Conservation (phyloP, 129 eudicot genomes). For the Chrysanthemum lavandulifolium region DNA sequence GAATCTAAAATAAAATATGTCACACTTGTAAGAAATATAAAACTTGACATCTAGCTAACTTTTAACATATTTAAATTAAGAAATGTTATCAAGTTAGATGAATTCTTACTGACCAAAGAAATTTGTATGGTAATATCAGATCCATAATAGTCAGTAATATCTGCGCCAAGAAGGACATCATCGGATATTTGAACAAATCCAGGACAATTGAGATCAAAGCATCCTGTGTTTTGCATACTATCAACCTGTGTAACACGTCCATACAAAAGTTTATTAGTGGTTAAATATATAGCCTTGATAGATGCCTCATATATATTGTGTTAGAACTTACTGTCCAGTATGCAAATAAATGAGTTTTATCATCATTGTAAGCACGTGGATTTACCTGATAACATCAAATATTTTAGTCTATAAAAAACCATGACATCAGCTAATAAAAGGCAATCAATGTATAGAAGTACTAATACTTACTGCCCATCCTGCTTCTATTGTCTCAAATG, state of each 20-base stretch:
- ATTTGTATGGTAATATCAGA: conserved; percentile 28
- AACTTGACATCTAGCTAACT: background rate
- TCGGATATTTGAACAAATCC: conserved; percentile 60
- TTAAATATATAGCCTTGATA: too few relatives aligned
- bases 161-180: conserved; percentile 22
- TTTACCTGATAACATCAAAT: conserved; percentile 44
- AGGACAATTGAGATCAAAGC: conserved; percentile 81
- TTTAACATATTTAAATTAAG: background rate
- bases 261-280: background rate
- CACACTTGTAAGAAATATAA: background rate
- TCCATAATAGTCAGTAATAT: conserved; percentile 21
- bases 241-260: conserved; percentile 37
- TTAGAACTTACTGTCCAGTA: conserved; percentile 60
- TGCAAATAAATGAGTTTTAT: conserved; percentile 45
- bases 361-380: conserved; percentile 57
- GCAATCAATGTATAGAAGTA: background rate
- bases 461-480: conserved; percentile 58
- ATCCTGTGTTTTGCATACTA: conserved; percentile 57
- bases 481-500: conserved; percentile 39
- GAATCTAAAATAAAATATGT: background rate
- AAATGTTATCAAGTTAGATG: background rate
- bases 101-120: conserved; percentile 24
- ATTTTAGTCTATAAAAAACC: background rate
- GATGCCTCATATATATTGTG: background rate
- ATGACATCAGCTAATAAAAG: background rate